Conservation (phyloP, 305 asterid species). For the Fraxinus sp. region DNA sequence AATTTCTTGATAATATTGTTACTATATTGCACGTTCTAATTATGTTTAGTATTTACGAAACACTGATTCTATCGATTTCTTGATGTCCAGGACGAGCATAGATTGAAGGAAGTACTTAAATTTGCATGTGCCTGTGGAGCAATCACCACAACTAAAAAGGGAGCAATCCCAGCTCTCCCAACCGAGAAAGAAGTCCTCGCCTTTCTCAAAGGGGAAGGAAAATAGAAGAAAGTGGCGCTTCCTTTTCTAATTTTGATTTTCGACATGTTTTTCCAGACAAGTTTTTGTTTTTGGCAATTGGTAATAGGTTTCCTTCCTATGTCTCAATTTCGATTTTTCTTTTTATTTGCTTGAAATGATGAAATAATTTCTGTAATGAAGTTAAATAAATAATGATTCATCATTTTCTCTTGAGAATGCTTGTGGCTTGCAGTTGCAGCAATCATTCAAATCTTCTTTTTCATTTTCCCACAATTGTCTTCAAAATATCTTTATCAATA, state of each 20-base stretch:
- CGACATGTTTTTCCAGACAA: background rate
- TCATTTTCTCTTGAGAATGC: background rate
- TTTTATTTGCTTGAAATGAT: slow-evolving; percentile 19
- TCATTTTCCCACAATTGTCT: background rate
- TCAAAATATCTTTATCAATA: background rate
- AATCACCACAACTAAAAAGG: slow-evolving; percentile 80
- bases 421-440: background rate
- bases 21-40: background rate
- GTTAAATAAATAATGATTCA: background rate
- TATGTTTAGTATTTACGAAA: background rate
- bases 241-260: background rate
- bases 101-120: slow-evolving; percentile 59
- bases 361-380: background rate
- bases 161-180: slow-evolving; percentile 91
- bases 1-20: slow-evolving; percentile 6
- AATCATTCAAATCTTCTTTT: background rate
- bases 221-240: background rate
- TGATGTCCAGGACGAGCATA: slow-evolving; percentile 52
- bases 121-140: slow-evolving; percentile 90
- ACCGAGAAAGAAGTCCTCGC: slow-evolving; percentile 44
- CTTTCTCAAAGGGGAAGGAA: slow-evolving; percentile 26
- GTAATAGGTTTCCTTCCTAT: background rate
- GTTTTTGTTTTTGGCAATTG: background rate
- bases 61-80: background rate
- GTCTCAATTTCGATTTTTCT: background rate